Evolutionary conservation across 83 land plant genomes (phyloP), one percentile per base, ranked within the genome.

Genomic region (Thuja plicata): DNA sequence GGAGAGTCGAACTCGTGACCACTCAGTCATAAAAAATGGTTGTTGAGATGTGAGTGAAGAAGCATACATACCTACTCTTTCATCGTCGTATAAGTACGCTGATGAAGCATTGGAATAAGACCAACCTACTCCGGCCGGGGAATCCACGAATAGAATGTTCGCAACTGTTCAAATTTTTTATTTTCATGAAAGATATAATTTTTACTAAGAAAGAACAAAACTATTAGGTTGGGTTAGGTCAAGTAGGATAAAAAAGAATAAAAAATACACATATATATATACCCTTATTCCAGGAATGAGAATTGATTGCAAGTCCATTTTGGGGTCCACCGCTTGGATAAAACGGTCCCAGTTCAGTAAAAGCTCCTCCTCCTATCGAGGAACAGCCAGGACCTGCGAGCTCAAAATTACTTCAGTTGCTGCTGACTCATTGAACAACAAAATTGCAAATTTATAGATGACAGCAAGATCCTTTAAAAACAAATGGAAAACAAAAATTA

Each of bases 351-450:
- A 93, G 93, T 55, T 93, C 94, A 32, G 91, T 93, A 80, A 93
- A 84, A 57, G 91, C 91, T 37, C 94, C 94, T 35, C 94, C 93
- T 43, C 94, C 94, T 66, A 93, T 86, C 21, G 94, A 93, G 30
- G 94, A 93, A 88, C 94, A 93, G n/a, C 94, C 94, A 40, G 94
- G 94, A 50, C 93, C 93, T 92, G 92, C 41, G 1, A 84, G 46
- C 12, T 6, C 15, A 50, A n/a, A 48, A 9, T 48, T 9, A 48
- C 50, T 0, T 0, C 1, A 48, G 50, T 48, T 48, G 9, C 11
- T 48, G 50, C 50, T 48, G 50, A 11, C 50, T 48, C 50, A 48
- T 48, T 48, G 50, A 79, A 9, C 8, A 24, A 82, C 45, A 9
- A 12, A 30, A 45, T 13, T 0, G 0, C 15, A 50, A 12, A 12